A percentile compares a stretch with the other conserved stretches of the same genome.
phyloP scores from a whole-genome alignment of 495 filamentous ascomycete genomes.

The Daldinia decipiens region DNA sequence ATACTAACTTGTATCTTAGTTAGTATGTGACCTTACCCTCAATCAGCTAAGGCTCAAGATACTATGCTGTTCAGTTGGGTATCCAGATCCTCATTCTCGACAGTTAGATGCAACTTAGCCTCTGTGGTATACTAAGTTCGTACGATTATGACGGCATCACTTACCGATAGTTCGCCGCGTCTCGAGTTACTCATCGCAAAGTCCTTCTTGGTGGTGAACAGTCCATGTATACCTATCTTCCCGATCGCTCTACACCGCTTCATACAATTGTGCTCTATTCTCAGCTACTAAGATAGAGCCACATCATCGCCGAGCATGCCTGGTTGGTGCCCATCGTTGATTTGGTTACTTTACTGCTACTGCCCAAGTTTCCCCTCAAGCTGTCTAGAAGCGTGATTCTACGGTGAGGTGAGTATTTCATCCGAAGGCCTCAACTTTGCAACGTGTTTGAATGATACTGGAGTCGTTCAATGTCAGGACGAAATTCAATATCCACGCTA shows the following conservation, averaged over 20 bases:
- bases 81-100: conserved; percentile 18
- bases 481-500: conserved; percentile 26
- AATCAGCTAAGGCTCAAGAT: conserved; percentile 19
- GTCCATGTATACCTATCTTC: conserved; percentile 1
- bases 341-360: conserved; percentile 36
- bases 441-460: conserved; percentile 43
- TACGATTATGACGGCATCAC: conserved; percentile 44
- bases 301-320: conserved; percentile 27
- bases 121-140: conserved; percentile 22
- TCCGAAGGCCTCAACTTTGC: conserved; percentile 30
- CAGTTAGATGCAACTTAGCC: conserved; percentile 25
- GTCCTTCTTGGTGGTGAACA: conserved; percentile 20
- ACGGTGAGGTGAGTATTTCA: conserved; percentile 19
- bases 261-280: conserved; percentile 14
- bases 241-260: conserved; percentile 36
- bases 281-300: conserved; percentile 38
- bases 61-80: conserved; percentile 16
- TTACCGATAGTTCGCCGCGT: conserved; percentile 12
- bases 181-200: conserved; percentile 15
- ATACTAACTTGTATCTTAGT: conserved; percentile 25
- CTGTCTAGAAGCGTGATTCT: conserved; percentile 17
- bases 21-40: conserved; percentile 28
- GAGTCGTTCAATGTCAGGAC: conserved; percentile 32
- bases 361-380: conserved; percentile 21
- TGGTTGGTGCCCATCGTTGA: conserved; percentile 41